Conservation (phyloP, 2,329 filamentous ascomycete species). For the Elsinoe fawcettii region DNA sequence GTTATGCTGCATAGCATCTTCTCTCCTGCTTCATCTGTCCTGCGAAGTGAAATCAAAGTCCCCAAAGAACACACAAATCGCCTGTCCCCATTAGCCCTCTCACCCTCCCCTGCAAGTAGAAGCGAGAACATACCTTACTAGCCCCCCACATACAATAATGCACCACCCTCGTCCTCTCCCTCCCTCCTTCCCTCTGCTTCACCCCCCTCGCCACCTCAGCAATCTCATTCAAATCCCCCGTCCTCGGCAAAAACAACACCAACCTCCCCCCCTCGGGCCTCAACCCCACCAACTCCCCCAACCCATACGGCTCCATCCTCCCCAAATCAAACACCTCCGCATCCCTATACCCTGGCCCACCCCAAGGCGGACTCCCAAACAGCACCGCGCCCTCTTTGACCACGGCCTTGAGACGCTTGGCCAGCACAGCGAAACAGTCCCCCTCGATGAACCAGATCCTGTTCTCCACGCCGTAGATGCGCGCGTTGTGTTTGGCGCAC, state of each 20-base stretch:
- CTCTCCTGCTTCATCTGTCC: not conserved
- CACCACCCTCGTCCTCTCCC: slow-evolving; percentile 60
- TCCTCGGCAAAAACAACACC: slow-evolving; percentile 78
- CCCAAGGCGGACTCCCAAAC: slow-evolving; percentile 70
- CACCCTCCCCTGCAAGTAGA: not conserved
- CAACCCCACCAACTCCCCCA: slow-evolving; percentile 57
- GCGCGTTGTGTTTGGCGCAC: slow-evolving; percentile 88
- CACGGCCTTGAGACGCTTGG: slow-evolving; percentile 42
- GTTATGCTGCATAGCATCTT: too few relatives aligned
- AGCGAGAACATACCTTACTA: slow-evolving; percentile 57
- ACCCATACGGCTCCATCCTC: slow-evolving; percentile 80
- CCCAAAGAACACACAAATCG: slow-evolving; percentile 53
- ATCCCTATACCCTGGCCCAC: slow-evolving; percentile 56
- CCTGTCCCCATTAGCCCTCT: slow-evolving; percentile 27
- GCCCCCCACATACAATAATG: slow-evolving; percentile 90
- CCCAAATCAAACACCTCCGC: slow-evolving; percentile 71
- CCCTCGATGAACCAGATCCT: slow-evolving; percentile 80
- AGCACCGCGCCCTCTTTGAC: slow-evolving; percentile 47
- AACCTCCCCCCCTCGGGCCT: slow-evolving; percentile 44
- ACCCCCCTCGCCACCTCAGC: slow-evolving; percentile 42
- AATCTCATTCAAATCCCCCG: slow-evolving; percentile 72
- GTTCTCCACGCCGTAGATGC: slow-evolving; percentile 69
- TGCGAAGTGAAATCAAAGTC: slow-evolving; percentile 35
- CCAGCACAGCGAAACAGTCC: slow-evolving; percentile 73
- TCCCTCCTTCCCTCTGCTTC: slow-evolving; percentile 28